These are phyloP conservation scores for Pseudohalonectria lignicola DNA, from an alignment of 2,329 filamentous ascomycete genomes.

Conservation along the genomic window DNA sequence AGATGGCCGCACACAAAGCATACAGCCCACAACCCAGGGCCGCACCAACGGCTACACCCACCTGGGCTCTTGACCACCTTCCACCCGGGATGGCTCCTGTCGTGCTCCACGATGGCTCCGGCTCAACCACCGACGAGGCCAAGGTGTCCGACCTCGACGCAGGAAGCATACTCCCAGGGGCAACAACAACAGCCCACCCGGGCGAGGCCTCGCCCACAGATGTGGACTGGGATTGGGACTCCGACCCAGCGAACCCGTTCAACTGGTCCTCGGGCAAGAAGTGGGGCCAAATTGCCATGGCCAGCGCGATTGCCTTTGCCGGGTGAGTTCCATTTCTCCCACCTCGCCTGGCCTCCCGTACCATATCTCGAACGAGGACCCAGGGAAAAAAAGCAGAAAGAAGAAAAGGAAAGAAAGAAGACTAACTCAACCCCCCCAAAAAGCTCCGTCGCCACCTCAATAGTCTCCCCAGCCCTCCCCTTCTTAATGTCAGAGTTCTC, in stretches of 20 bases:
- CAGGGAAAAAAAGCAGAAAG: neutral
- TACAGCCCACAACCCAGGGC: too few species aligned
- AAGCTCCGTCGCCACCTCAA: conserved; percentile 42
- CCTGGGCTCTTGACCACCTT: too few species aligned
- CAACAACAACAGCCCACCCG: too few species aligned
- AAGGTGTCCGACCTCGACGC: too few species aligned
- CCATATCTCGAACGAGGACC: neutral
- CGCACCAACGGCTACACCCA: too few species aligned
- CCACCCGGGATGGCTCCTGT: too few species aligned
- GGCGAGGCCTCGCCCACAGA: too few species aligned
- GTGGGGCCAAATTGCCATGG: conserved; percentile 23
- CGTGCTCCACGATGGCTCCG: too few species aligned
- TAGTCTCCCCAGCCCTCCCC: conserved; percentile 35
- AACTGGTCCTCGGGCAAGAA: conserved; percentile 37
- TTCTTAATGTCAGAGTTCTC: conserved; percentile 41
- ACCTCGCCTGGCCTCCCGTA: neutral
- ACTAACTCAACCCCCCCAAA: too few species aligned
- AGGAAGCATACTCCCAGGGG: too few species aligned
- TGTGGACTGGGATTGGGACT: conserved; percentile 19
- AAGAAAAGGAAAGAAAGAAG: neutral
- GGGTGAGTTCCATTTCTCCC: conserved; percentile 18
- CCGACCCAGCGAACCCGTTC: conserved; percentile 32
- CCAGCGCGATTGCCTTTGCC: conserved; percentile 26
- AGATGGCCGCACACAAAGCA: too few species aligned
- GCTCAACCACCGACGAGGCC: too few species aligned